Conservation (phyloP, 2,329 filamentous ascomycete species). For the Verticillium dahliae region DNA sequence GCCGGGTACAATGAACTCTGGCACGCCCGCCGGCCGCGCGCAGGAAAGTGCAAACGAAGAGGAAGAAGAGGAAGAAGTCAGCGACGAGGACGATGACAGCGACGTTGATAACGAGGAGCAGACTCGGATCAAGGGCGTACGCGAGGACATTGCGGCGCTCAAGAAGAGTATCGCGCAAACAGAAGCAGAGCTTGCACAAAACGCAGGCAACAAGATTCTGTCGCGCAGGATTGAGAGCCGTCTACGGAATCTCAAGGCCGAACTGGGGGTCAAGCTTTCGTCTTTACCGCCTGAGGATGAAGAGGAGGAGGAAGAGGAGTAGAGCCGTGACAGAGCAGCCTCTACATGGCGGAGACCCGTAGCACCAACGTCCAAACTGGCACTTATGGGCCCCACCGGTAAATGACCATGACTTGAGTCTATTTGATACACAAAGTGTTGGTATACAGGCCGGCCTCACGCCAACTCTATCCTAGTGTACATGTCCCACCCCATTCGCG, state of each 20-base stretch:
- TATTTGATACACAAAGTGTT: neutral
- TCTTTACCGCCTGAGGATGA: constrained; percentile 27
- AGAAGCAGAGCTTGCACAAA: constrained; percentile 35
- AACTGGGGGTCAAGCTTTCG: constrained; percentile 37
- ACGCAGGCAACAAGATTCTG: constrained; percentile 36
- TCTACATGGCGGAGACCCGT: neutral
- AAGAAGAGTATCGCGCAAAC: constrained; percentile 41
- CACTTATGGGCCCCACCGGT: neutral
- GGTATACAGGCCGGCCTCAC: neutral
- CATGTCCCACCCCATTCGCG: neutral
- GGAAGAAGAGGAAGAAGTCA: constrained; percentile 40
- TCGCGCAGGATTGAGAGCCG: constrained; percentile 41
- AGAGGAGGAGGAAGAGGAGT: constrained; percentile 5
- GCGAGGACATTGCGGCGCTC: constrained; percentile 47
- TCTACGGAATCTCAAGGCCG: constrained; percentile 39
- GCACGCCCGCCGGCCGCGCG: constrained; percentile 34
- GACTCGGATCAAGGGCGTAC: constrained; percentile 43
- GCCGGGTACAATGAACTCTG: constrained; percentile 33
- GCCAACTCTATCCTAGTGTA: neutral
- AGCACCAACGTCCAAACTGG: neutral
- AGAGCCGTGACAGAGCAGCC: neutral
- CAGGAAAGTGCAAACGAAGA: constrained; percentile 41
- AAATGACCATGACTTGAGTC: neutral
- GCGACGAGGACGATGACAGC: constrained; percentile 46
- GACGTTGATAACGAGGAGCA: constrained; percentile 49